phyloP scores from a whole-genome alignment of 108 stramenopile species.

The Seminavis robusta region DNA sequence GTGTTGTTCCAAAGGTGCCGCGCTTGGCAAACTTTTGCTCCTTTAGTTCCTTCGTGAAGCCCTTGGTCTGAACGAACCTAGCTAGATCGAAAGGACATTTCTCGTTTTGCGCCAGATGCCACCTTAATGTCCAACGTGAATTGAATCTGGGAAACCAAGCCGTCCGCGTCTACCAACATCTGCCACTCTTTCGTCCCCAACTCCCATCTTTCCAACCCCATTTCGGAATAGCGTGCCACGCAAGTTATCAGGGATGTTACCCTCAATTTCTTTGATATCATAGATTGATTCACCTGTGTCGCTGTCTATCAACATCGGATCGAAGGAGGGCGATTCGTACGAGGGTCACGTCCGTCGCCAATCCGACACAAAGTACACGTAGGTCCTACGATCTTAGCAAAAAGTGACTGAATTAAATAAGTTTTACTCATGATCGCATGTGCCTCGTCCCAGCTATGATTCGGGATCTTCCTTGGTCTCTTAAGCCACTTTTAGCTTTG shows the following conservation, averaged over 20 bases:
- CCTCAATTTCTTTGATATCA: constrained; percentile 46
- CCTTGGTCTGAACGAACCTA: constrained; percentile 47
- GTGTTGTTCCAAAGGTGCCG: constrained; percentile 51
- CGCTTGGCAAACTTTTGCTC: constrained; percentile 31
- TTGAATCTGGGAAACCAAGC: constrained; percentile 29
- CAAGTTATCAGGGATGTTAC: constrained; percentile 40
- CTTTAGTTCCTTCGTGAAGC: constrained; percentile 28
- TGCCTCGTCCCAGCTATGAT: no score
- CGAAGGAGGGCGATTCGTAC: constrained; percentile 26
- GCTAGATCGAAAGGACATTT: constrained; percentile 39
- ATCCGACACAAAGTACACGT: constrained; percentile 33
- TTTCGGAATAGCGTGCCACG: constrained; percentile 52
- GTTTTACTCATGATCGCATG: no score
- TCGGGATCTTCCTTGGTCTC: no score
- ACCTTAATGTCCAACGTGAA: constrained; percentile 27
- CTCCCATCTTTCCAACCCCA: constrained; percentile 58
- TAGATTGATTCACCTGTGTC: constrained; percentile 47
- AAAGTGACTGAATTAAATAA: no score
- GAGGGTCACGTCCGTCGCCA: constrained; percentile 56
- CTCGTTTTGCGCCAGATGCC: background rate
- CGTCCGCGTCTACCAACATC: constrained; percentile 59
- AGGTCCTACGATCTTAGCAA: no score
- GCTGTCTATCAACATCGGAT: constrained; percentile 35
- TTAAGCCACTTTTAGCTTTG: no score
- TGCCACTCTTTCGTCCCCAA: constrained; percentile 36